These are phyloP conservation scores for Porodaedalea pini DNA, from an alignment of 1,284 basidiomycete species.

Conservation along the genomic window DNA sequence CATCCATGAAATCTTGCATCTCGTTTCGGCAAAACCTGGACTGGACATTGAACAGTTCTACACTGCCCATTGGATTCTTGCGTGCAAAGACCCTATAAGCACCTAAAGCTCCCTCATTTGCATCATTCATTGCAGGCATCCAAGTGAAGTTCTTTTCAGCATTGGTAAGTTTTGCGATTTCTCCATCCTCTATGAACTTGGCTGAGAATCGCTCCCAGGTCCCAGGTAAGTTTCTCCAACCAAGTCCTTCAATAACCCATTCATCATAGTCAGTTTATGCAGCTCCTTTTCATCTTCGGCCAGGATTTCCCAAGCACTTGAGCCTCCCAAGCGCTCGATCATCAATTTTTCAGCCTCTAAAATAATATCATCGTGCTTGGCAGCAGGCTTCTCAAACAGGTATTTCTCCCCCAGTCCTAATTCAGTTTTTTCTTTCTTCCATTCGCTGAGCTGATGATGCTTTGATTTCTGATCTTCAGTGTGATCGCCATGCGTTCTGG, in stretches of 20 bases:
- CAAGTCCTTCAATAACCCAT: background rate
- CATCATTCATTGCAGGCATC: conserved; percentile 3
- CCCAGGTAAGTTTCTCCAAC: conserved; percentile 6
- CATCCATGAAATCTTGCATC: no score
- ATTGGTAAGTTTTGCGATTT: background rate
- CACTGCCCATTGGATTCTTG: no score
- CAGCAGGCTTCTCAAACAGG: no score
- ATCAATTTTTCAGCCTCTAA: background rate
- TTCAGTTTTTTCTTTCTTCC: background rate
- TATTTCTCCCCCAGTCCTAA: background rate
- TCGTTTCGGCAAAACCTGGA: no score
- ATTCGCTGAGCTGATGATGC: conserved; percentile 3
- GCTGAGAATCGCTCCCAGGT: no score
- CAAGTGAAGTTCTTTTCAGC: background rate
- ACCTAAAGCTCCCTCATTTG: background rate
- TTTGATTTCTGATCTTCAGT: no score
- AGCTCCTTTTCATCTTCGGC: background rate
- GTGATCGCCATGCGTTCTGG: no score
- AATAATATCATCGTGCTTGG: background rate
- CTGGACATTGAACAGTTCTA: no score
- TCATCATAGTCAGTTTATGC: no score
- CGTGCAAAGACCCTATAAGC: background rate
- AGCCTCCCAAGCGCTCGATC: background rate
- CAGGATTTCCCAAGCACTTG: conserved; percentile 20
- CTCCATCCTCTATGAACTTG: background rate